Evolutionary conservation across 1,284 basidiomycete genomes (phyloP).

Genomic region (Sporisorium iseilematis-ciliati): DNA sequence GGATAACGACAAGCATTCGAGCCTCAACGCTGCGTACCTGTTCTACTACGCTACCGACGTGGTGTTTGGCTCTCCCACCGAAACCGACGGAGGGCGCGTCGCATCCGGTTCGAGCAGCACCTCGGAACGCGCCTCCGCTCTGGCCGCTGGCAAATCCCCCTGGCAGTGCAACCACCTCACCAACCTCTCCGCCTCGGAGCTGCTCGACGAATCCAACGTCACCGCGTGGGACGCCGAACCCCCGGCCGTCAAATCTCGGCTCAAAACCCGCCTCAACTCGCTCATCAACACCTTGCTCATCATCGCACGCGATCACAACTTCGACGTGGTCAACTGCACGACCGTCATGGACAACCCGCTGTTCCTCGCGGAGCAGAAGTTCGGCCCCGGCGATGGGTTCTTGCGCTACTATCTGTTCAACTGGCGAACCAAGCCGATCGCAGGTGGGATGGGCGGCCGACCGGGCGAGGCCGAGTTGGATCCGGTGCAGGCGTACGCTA

Average conservation of each 20-base stretch:
- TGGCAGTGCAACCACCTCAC: constrained; percentile 58
- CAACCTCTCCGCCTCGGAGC: constrained; percentile 50
- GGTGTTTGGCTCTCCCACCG: constrained; percentile 48
- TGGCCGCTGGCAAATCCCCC: constrained; percentile 20
- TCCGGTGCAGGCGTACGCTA: constrained; percentile 49
- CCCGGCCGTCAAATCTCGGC: constrained; percentile 75
- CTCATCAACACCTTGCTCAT: constrained; percentile 84
- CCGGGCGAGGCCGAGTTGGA: constrained; percentile 64
- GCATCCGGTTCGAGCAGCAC: constrained; percentile 16
- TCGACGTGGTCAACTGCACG: constrained; percentile 96
- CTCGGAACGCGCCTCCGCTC: constrained; percentile 32
- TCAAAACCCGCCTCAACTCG: constrained; percentile 80
- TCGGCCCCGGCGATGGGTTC: constrained; percentile 88
- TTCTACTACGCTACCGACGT: constrained; percentile 80
- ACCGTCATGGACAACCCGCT: constrained; percentile 92
- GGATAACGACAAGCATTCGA: constrained; percentile 72
- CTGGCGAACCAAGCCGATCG: constrained; percentile 62
- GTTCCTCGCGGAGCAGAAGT: constrained; percentile 84
- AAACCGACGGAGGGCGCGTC: background rate
- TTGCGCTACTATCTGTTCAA: constrained; percentile 86
- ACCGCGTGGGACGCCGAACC: constrained; percentile 68
- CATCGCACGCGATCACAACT: constrained; percentile 81
- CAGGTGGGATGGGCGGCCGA: constrained; percentile 64
- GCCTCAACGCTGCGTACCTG: constrained; percentile 89
- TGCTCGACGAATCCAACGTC: constrained; percentile 51